Conservation (phyloP, 73 alveolate genomes). For the Breviolum minutum region DNA sequence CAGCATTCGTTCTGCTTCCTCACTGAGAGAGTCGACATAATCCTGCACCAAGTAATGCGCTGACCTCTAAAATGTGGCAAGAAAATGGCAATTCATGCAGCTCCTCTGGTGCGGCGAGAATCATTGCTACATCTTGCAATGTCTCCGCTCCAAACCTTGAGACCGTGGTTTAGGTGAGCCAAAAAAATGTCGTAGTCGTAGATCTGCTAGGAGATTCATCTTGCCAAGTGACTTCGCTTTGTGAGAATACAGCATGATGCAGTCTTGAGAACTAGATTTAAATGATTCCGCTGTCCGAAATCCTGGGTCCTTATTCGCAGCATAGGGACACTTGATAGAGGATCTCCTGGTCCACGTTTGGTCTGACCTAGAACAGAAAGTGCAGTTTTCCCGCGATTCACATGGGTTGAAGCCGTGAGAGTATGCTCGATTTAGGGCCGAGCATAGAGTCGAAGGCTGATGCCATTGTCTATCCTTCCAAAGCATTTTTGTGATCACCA, state of each 20-base stretch:
- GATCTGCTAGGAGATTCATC: too few species aligned
- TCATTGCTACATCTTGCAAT: constrained; percentile 71
- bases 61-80: neutral
- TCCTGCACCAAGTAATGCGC: neutral
- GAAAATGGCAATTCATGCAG: neutral
- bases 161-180: neutral
- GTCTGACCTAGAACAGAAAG: constrained; percentile 17
- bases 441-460: constrained; percentile 71
- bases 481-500: neutral
- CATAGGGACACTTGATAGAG: constrained; percentile 66
- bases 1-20: constrained; percentile 90
- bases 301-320: neutral
- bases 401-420: neutral
- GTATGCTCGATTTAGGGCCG: neutral
- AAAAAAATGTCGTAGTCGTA: neutral
- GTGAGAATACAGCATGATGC: neutral
- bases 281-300: too few species aligned
- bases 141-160: constrained; percentile 83
- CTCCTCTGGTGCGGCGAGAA: constrained; percentile 83
- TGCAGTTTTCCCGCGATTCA: neutral
- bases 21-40: constrained; percentile 58
- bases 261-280: neutral
- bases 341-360: constrained; percentile 62
- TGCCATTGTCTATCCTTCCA: constrained; percentile 69
- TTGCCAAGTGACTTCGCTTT: neutral